A percentile compares a stretch with the other conserved stretches of the same genome.
Conservation (phyloP, 306 rosid species). For the Cucumis melo region DNA sequence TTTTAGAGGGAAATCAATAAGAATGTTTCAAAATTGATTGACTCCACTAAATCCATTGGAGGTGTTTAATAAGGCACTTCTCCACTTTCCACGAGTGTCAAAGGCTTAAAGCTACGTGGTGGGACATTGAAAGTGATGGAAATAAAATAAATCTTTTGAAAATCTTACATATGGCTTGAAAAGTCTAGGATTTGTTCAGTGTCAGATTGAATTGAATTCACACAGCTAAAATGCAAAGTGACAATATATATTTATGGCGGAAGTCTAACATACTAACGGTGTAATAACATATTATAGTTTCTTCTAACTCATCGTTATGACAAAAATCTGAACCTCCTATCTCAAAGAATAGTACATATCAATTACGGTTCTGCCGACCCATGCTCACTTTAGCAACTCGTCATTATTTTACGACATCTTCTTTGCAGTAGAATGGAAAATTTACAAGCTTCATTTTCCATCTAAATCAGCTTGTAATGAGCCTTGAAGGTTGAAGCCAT, state of each 20-base stretch:
- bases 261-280: background rate
- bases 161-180: background rate
- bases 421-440: background rate
- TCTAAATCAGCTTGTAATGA: background rate
- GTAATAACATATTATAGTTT: background rate
- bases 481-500: background rate
- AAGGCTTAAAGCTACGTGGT: background rate
- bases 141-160: background rate
- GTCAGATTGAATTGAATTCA: background rate
- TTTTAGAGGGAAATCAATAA: background rate
- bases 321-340: too few species aligned
- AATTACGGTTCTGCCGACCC: too few species aligned
- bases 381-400: too few species aligned
- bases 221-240: background rate
- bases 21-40: background rate
- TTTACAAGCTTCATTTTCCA: background rate
- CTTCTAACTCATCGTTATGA: background rate
- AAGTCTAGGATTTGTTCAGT: background rate
- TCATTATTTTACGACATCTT: background rate
- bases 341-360: too few species aligned
- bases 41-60: background rate
- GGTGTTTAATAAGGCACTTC: background rate
- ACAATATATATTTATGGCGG: background rate
- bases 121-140: background rate
- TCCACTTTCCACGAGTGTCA: background rate